Percentiles rank a stretch among this genome's conserved stretches.
Conservation (phyloP, 2,329 filamentous ascomycete genomes). For the Fusarium caatingaense region DNA sequence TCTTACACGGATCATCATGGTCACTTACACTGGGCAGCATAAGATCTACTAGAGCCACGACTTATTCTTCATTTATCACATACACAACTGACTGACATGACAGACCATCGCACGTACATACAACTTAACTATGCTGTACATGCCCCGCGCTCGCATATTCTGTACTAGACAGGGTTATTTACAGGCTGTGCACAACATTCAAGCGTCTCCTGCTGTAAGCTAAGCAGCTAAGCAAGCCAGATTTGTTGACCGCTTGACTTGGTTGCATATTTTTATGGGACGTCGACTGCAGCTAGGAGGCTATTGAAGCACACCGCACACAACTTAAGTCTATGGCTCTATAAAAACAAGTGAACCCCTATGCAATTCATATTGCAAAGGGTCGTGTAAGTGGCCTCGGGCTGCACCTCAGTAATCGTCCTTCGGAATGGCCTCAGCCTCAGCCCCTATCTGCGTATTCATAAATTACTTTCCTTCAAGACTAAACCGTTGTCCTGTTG, state of each 20-base stretch:
- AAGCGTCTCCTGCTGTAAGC: constrained; percentile 4
- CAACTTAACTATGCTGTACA: constrained; percentile 18
- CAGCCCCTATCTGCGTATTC: constrained; percentile 13
- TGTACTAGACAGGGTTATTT: constrained; percentile 41
- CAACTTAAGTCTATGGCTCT: constrained; percentile 41
- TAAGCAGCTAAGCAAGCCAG: constrained; percentile 11
- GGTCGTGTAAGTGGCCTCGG: constrained; percentile 36
- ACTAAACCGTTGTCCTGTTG: constrained; percentile 22
- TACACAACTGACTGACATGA: constrained; percentile 2
- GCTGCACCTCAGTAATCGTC: constrained; percentile 21
- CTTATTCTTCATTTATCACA: background rate
- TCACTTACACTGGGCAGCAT: constrained; percentile 10
- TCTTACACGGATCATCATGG: constrained; percentile 38
- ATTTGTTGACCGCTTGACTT: constrained; percentile 47
- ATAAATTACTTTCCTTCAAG: constrained; percentile 9
- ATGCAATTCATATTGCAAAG: constrained; percentile 41
- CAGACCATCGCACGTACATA: background rate
- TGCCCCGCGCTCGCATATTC: constrained; percentile 36
- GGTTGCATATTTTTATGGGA: constrained; percentile 50
- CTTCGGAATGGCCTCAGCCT: constrained; percentile 26
- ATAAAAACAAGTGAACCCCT: constrained; percentile 44
- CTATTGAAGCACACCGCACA: constrained; percentile 48
- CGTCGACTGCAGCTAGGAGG: constrained; percentile 44
- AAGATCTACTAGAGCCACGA: background rate
- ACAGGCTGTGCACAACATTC: constrained; percentile 40